A percentile compares a stretch with the other conserved stretches of the same genome.
phyloP scores from a whole-genome alignment of 257 asterid species.

The Mitragyna speciosa region DNA sequence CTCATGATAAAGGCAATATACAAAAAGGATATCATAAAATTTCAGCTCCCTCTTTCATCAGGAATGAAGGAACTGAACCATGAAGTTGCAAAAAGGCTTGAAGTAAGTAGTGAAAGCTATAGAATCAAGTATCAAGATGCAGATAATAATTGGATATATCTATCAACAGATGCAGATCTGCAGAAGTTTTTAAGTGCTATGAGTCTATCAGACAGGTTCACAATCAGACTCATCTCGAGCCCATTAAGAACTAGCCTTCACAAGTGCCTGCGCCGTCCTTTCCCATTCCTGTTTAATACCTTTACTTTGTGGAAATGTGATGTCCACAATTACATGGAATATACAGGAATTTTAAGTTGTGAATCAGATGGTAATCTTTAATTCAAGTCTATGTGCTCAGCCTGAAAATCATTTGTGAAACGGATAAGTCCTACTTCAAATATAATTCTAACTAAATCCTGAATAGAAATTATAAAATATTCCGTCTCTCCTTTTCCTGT shows the following conservation, averaged over 20 bases:
- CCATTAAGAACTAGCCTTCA: background rate
- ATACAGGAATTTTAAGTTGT: no score
- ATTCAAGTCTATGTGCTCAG: no score
- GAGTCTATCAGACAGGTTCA: background rate
- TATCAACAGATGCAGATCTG: conserved; percentile 16
- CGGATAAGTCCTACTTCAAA: no score
- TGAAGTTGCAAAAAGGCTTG: conserved; percentile 28
- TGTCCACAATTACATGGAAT: no score
- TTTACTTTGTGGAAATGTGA: no score
- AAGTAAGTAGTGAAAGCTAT: conserved; percentile 10
- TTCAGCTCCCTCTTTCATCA: conserved; percentile 21
- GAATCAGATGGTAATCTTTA: no score
- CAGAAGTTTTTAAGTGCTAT: background rate
- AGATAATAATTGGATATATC: conserved; percentile 1
- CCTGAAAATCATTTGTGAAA: no score
- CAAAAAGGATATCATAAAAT: conserved; percentile 22
- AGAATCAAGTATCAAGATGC: conserved; percentile 20
- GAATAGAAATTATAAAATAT: no score
- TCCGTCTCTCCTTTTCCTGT: no score
- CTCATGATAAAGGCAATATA: conserved; percentile 17
- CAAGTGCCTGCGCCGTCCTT: no score
- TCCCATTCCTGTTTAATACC: no score
- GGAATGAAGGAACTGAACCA: conserved; percentile 17
- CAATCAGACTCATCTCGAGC: conserved; percentile 9
- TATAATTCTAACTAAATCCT: no score